Conservation (phyloP, 108 stramenopile species). For the Heterococcus sp. region DNA sequence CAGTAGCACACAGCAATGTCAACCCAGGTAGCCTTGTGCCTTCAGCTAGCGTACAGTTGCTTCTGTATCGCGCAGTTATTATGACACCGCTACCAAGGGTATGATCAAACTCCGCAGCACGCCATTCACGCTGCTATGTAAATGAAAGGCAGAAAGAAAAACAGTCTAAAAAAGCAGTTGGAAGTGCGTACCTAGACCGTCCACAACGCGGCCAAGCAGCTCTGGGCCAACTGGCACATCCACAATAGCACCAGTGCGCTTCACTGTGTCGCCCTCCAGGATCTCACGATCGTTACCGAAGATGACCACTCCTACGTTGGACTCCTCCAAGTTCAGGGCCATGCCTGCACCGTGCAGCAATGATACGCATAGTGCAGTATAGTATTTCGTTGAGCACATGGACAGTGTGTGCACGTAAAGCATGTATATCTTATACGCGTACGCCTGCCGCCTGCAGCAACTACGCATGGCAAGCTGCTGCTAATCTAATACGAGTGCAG, state of each 20-base stretch:
- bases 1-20: no score
- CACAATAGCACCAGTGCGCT: constrained; percentile 99
- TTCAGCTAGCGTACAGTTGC: no score
- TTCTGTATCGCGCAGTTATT: no score
- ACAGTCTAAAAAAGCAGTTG: not conserved
- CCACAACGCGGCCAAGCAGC: constrained; percentile 96
- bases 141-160: not conserved
- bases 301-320: constrained; percentile 99
- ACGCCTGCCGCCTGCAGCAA: not conserved
- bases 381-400: not conserved
- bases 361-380: no score
- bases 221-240: constrained; percentile 96
- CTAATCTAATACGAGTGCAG: not conserved
- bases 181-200: constrained; percentile 72
- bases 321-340: constrained; percentile 99
- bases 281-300: constrained; percentile 99
- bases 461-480: not conserved
- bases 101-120: no score
- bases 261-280: constrained; percentile 96
- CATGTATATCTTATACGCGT: not conserved
- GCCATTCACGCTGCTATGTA: no score
- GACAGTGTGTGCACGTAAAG: not conserved
- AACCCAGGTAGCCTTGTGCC: no score
- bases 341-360: constrained; percentile 74
- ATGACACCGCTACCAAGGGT: no score